Conservation (phyloP, 2,329 filamentous ascomycete species). For the Colletotrichum godetiae region DNA sequence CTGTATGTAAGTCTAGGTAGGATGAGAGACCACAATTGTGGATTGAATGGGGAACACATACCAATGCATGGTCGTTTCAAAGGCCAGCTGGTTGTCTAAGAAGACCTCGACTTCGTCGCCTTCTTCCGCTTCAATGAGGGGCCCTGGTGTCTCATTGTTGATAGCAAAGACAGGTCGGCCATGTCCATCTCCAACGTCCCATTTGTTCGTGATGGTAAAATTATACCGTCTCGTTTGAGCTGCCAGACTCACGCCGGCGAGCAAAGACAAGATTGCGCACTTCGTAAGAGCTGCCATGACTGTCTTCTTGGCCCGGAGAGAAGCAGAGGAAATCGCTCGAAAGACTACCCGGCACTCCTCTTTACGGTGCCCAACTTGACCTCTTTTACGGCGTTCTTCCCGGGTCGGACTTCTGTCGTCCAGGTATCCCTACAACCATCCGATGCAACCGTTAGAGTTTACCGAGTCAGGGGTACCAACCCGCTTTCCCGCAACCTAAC, state of each 20-base stretch:
- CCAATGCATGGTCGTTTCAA: conserved; percentile 32
- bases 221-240: conserved; percentile 27
- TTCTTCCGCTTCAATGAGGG: conserved; percentile 30
- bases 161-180: conserved; percentile 28
- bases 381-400: neutral
- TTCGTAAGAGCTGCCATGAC: conserved; percentile 7
- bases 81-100: conserved; percentile 27
- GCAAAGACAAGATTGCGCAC: conserved; percentile 1
- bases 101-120: conserved; percentile 30
- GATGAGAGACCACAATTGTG: neutral
- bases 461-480: conserved; percentile 3
- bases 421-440: neutral
- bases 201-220: conserved; percentile 30
- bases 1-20: neutral
- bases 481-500: conserved; percentile 7
- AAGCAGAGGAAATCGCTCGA: neutral
- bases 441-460: conserved; percentile 12
- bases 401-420: neutral
- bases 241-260: conserved; percentile 16
- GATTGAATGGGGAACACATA: neutral
- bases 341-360: neutral
- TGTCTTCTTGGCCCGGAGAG: neutral
- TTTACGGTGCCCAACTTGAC: neutral
- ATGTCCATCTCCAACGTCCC: conserved; percentile 21
- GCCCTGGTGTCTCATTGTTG: conserved; percentile 26